Evolutionary conservation across 345 rosid genomes (phyloP).

Genomic region (Trapa incisa): DNA sequence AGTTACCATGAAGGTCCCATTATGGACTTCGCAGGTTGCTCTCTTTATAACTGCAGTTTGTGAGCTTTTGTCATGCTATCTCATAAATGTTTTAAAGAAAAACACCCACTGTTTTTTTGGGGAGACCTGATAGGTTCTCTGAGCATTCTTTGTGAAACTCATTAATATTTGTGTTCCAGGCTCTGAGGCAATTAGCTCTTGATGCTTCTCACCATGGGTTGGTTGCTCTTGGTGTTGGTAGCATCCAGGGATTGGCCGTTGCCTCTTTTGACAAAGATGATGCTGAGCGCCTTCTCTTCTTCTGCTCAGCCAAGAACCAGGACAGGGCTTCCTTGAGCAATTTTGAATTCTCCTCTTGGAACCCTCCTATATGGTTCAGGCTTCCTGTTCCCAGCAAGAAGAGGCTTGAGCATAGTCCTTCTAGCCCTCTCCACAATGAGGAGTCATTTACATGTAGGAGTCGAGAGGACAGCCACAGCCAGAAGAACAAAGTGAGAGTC

Average conservation of each 20-base stretch:
- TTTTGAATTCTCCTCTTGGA: background rate
- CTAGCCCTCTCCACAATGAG: conserved; percentile 9
- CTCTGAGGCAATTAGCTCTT: conserved; percentile 35
- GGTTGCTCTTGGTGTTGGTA: conserved; percentile 38
- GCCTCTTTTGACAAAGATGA: conserved; percentile 40
- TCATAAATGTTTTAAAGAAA: background rate
- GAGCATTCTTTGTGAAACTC: background rate
- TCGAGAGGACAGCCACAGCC: background rate
- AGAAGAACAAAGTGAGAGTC: background rate
- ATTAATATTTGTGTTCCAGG: conserved; percentile 13
- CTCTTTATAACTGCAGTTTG: background rate
- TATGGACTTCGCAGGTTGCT: conserved; percentile 42
- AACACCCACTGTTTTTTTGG: background rate
- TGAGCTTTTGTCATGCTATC: background rate
- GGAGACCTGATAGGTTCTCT: no score
- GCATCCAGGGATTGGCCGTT: conserved; percentile 43
- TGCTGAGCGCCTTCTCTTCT: conserved; percentile 29
- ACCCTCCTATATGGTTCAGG: conserved; percentile 29
- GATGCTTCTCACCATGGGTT: conserved; percentile 32
- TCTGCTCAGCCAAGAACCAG: conserved; percentile 16
- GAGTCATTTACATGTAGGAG: conserved; percentile 14
- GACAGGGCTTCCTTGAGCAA: conserved; percentile 4
- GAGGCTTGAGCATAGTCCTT: conserved; percentile 15
- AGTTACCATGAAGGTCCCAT: conserved; percentile 35
- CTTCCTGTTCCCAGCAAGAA: conserved; percentile 37